A percentile compares a stretch with the other conserved stretches of the same genome.
phyloP scores from a whole-genome alignment of 163 green algal genomes.

The Prototheca cutis region DNA sequence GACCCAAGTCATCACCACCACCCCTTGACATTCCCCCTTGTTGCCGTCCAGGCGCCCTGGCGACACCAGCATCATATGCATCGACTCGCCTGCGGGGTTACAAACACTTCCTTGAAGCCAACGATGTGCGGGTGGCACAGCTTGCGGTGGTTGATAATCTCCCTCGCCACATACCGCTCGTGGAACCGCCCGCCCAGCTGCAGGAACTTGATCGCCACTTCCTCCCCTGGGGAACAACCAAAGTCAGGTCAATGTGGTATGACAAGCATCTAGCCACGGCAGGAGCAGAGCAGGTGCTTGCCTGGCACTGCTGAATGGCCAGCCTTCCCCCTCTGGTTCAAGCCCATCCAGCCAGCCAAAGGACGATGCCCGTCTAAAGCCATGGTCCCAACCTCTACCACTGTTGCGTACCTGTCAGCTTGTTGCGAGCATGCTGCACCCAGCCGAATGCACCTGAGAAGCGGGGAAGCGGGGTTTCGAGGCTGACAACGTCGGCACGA shows the following conservation, averaged over 20 bases:
- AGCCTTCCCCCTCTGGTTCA: no score
- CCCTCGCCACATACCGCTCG: conserved; percentile 37
- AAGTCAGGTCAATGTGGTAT: not conserved
- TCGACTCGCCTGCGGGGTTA: conserved; percentile 21
- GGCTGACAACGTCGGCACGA: no score
- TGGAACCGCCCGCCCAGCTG: conserved; percentile 23
- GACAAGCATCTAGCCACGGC: no score
- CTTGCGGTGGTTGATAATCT: conserved; percentile 53
- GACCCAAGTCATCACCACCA: no score
- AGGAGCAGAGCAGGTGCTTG: no score
- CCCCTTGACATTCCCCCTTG: no score
- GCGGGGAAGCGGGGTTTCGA: not conserved
- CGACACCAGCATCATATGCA: no score
- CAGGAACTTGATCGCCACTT: conserved; percentile 38
- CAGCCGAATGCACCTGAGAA: conserved; percentile 28
- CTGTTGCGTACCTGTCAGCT: conserved; percentile 10
- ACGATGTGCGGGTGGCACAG: conserved; percentile 52
- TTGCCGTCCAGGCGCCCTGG: no score
- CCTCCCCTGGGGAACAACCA: conserved; percentile 11
- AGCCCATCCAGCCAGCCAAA: no score
- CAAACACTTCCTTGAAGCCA: conserved; percentile 47
- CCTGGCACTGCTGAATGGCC: no score
- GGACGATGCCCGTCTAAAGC: no score
- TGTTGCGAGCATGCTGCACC: conserved; percentile 27
- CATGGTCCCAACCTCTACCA: no score